Conservation (phyloP, 257 asterid species). For the Asclepias syriaca region DNA sequence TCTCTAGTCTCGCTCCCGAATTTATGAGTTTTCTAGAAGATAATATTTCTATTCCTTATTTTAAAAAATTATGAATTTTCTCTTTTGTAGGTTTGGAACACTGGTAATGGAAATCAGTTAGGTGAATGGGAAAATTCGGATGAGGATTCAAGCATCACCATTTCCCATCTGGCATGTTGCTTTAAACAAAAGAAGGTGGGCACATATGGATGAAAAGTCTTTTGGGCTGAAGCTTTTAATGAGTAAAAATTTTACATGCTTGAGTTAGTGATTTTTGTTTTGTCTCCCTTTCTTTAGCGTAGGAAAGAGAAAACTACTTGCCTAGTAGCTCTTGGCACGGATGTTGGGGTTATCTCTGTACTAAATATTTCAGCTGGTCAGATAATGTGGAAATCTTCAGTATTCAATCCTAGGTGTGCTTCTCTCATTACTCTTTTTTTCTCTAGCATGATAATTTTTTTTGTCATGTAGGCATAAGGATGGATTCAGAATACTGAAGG, state of each 20-base stretch:
- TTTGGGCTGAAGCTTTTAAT: not conserved
- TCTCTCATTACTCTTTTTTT: not conserved
- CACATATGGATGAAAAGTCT: not conserved
- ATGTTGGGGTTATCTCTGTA: conserved; percentile 24
- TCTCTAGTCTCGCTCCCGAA: not conserved
- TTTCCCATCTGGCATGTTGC: conserved; percentile 27
- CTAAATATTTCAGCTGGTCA: conserved; percentile 18
- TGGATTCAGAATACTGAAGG: not conserved
- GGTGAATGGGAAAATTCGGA: conserved; percentile 22
- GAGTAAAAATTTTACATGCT: not conserved
- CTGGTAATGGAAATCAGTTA: conserved; percentile 23
- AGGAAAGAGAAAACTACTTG: conserved; percentile 23
- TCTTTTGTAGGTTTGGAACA: conserved; percentile 31
- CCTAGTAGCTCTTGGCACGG: conserved; percentile 28
- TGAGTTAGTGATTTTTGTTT: not conserved
- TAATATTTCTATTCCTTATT: not conserved
- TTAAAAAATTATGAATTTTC: not conserved
- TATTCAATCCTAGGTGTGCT: conserved; percentile 26
- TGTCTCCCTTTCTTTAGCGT: conserved; percentile 16
- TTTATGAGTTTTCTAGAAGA: not conserved
- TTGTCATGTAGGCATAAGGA: not conserved
- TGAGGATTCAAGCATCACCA: conserved; percentile 12
- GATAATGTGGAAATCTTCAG: conserved; percentile 26
- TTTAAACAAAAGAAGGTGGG: conserved; percentile 27
- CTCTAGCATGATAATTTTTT: not conserved